These are phyloP conservation scores for Rutstroemia sydowiana DNA, from an alignment of 2,329 filamentous ascomycete species.

Conservation along the genomic window DNA sequence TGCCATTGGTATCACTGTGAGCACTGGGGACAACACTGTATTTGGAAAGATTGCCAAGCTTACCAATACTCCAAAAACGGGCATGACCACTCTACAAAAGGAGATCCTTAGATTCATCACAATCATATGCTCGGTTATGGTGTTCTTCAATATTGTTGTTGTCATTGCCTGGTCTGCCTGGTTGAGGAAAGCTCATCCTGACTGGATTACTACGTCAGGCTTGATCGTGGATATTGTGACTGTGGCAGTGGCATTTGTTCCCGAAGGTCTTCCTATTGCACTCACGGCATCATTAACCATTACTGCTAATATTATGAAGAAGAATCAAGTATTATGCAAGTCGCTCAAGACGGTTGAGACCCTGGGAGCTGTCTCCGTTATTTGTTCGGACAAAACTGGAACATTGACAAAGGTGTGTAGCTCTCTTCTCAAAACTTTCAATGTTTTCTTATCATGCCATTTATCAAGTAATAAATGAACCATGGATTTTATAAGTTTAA, in stretches of 20 bases:
- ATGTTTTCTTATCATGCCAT: no score
- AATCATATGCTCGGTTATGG: conserved; percentile 60
- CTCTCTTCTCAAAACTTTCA: not conserved
- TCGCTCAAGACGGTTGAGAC: conserved; percentile 72
- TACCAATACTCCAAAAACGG: conserved; percentile 59
- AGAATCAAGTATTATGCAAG: conserved; percentile 71
- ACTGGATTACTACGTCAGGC: conserved; percentile 63
- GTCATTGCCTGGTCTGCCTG: conserved; percentile 63
- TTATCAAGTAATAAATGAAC: no score
- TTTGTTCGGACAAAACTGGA: conserved; percentile 72
- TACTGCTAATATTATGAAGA: conserved; percentile 66
- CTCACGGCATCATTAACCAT: conserved; percentile 65
- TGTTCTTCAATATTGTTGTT: conserved; percentile 55
- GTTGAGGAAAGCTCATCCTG: conserved; percentile 55
- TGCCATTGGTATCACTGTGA: conserved; percentile 60
- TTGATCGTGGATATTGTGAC: conserved; percentile 51
- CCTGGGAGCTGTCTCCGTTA: conserved; percentile 62
- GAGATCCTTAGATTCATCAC: conserved; percentile 66
- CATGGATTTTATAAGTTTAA: no score
- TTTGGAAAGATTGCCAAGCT: conserved; percentile 68
- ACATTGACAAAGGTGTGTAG: conserved; percentile 45
- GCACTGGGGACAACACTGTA: conserved; percentile 63
- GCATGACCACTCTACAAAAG: conserved; percentile 60
- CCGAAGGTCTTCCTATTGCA: conserved; percentile 63
- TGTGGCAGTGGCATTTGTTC: conserved; percentile 60